These are phyloP conservation scores for Sphaceloma murrayae DNA, from an alignment of 2,329 filamentous ascomycete genomes.

Conservation along the genomic window DNA sequence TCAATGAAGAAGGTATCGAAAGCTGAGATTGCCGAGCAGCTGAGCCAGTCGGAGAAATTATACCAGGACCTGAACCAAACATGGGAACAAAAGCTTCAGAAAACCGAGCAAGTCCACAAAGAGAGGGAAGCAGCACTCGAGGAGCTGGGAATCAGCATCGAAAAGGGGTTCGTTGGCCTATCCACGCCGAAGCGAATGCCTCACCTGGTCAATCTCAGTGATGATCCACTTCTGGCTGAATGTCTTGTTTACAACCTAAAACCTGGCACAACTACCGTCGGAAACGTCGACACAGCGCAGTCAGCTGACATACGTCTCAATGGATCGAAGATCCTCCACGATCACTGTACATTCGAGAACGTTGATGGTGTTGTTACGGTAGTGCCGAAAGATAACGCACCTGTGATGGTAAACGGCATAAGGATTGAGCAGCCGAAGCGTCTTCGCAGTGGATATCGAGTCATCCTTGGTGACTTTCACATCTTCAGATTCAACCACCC, in stretches of 20 bases:
- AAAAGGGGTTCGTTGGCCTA: slow-evolving; percentile 92
- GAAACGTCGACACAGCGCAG: slow-evolving; percentile 78
- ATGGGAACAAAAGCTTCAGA: slow-evolving; percentile 92
- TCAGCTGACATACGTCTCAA: slow-evolving; percentile 87
- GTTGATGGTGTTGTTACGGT: slow-evolving; percentile 87
- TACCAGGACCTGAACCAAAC: slow-evolving; percentile 95
- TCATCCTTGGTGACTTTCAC: slow-evolving; percentile 95
- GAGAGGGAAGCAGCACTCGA: slow-evolving; percentile 91
- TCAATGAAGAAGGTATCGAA: slow-evolving; percentile 92
- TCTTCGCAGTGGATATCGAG: slow-evolving; percentile 82
- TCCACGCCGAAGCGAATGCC: slow-evolving; percentile 99
- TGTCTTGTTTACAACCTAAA: slow-evolving; percentile 98
- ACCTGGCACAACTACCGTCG: slow-evolving; percentile 85
- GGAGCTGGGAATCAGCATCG: slow-evolving; percentile 95
- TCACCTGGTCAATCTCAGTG: slow-evolving; percentile 89
- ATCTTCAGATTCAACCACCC: slow-evolving; percentile 99
- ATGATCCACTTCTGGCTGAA: slow-evolving; percentile 74
- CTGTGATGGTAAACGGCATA: slow-evolving; percentile 95
- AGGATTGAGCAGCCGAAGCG: slow-evolving; percentile 78
- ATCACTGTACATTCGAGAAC: slow-evolving; percentile 93
- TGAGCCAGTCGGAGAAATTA: slow-evolving; percentile 92
- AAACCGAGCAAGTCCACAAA: slow-evolving; percentile 95
- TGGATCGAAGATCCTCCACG: slow-evolving; percentile 80
- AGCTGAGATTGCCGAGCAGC: slow-evolving; percentile 92
- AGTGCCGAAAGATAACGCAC: slow-evolving; percentile 79